A percentile compares a stretch with the other conserved stretches of the same genome.
Conservation (phyloP, 495 filamentous ascomycete genomes). For the Aspergillus nanangensis region DNA sequence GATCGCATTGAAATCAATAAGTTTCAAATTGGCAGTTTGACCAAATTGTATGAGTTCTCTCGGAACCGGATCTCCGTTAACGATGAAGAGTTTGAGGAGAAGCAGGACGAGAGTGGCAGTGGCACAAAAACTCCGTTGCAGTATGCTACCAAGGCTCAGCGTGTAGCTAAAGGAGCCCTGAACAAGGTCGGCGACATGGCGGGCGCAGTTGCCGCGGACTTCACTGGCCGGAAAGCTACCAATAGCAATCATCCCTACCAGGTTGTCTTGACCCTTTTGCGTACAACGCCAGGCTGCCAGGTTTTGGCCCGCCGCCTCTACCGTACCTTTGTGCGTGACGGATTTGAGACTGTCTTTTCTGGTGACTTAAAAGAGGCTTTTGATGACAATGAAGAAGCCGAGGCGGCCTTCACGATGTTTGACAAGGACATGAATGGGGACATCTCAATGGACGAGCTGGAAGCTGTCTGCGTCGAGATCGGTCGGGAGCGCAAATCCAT, state of each 20-base stretch:
- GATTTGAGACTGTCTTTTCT: conserved; percentile 66
- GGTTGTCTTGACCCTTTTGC: conserved; percentile 70
- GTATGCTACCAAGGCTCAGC: conserved; percentile 58
- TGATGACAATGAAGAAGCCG: conserved; percentile 79
- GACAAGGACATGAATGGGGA: conserved; percentile 97
- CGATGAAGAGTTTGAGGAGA: conserved; percentile 67
- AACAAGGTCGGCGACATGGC: conserved; percentile 83
- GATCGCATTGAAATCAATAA: conserved; percentile 92
- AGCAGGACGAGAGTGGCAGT: conserved; percentile 32
- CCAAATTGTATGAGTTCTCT: conserved; percentile 79
- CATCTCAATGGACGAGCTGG: conserved; percentile 93
- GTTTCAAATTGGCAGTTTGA: conserved; percentile 74
- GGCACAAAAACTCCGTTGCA: conserved; percentile 71
- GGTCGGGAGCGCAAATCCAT: conserved; percentile 94
- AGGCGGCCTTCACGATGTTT: conserved; percentile 88
- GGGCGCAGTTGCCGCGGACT: conserved; percentile 88
- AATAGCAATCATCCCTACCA: conserved; percentile 79
- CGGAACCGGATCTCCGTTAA: conserved; percentile 66
- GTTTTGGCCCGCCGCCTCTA: conserved; percentile 90
- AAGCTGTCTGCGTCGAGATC: conserved; percentile 91
- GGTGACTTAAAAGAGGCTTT: conserved; percentile 80
- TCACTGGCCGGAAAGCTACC: conserved; percentile 74
- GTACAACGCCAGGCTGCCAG: conserved; percentile 69
- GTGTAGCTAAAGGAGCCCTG: conserved; percentile 67
- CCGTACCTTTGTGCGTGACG: conserved; percentile 76